These are phyloP conservation scores for Arctostaphylos glauca DNA, from an alignment of 148 eudicot genomes.

Conservation along the genomic window DNA sequence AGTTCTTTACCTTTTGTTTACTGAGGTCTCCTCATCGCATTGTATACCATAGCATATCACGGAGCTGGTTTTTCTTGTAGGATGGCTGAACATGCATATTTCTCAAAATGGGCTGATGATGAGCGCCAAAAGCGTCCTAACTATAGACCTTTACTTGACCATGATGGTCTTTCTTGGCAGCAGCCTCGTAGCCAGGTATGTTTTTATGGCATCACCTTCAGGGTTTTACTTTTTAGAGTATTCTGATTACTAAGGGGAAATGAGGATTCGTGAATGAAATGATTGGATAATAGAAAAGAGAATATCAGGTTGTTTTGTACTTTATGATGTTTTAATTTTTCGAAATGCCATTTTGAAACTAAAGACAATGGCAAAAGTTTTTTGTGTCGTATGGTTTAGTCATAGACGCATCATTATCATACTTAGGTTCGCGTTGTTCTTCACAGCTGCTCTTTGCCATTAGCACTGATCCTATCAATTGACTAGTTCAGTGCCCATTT, in stretches of 20 bases:
- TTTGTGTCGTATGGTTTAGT: background rate
- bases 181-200: slow-evolving; percentile 55
- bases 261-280: background rate
- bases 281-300: background rate
- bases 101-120: slow-evolving; percentile 64
- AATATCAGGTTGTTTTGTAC: background rate
- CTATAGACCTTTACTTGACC: slow-evolving; percentile 71
- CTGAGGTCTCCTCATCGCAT: background rate
- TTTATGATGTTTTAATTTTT: background rate
- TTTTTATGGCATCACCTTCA: slow-evolving; percentile 11
- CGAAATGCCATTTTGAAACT: background rate
- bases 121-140: slow-evolving; percentile 66
- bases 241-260: background rate
- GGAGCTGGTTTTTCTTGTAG: slow-evolving; percentile 34
- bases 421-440: too few relatives aligned
- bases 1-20: slow-evolving; percentile 5
- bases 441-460: too few relatives aligned
- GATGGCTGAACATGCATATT: slow-evolving; percentile 50
- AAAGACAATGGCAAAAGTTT: background rate
- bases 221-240: background rate
- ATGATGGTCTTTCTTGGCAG: slow-evolving; percentile 73
- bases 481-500: too few relatives aligned
- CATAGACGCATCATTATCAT: too few relatives aligned
- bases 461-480: too few relatives aligned
- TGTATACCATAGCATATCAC: slow-evolving; percentile 2